Evolutionary conservation across 2,329 filamentous ascomycete species (phyloP).

Genomic region (Parascedosporium putredinis): DNA sequence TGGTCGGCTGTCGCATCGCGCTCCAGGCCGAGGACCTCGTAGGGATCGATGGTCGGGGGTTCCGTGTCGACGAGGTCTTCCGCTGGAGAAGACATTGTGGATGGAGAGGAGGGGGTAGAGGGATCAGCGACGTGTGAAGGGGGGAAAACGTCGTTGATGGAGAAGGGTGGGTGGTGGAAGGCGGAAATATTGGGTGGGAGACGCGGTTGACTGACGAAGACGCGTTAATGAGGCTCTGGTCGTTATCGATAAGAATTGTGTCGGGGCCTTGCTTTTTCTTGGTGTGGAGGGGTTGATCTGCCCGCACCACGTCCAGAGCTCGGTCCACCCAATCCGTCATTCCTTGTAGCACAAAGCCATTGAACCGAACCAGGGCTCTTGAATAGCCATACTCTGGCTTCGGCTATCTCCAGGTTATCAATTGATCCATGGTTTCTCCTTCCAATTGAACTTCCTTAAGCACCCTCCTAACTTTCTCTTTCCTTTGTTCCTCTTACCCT

Average conservation of each 20-base stretch:
- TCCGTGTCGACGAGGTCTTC: conserved; percentile 42
- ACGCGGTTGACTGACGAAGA: conserved; percentile 3
- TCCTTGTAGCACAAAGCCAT: too few species aligned
- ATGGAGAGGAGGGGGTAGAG: too few species aligned
- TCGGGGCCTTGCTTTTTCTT: too few species aligned
- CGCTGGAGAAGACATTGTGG: conserved; percentile 13
- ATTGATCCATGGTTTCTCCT: too few species aligned
- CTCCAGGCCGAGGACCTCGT: conserved; percentile 64
- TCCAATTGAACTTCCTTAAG: too few species aligned
- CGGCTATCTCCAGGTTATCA: too few species aligned
- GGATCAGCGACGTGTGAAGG: not conserved
- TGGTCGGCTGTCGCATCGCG: conserved; percentile 64
- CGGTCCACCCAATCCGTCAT: too few species aligned
- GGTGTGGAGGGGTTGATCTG: too few species aligned
- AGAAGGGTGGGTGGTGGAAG: not conserved
- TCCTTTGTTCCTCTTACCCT: not conserved
- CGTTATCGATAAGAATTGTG: not conserved
- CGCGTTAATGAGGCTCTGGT: conserved; percentile 1
- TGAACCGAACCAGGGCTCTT: not conserved
- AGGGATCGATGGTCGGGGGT: conserved; percentile 62
- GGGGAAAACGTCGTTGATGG: not conserved
- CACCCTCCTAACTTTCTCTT: not conserved
- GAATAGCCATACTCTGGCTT: too few species aligned
- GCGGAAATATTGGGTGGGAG: conserved; percentile 1
- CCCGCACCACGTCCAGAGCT: too few species aligned